These are phyloP conservation scores for Saccharomyces pastorianus DNA, from an alignment of 1,139 yeast genomes.

Conservation along the genomic window DNA sequence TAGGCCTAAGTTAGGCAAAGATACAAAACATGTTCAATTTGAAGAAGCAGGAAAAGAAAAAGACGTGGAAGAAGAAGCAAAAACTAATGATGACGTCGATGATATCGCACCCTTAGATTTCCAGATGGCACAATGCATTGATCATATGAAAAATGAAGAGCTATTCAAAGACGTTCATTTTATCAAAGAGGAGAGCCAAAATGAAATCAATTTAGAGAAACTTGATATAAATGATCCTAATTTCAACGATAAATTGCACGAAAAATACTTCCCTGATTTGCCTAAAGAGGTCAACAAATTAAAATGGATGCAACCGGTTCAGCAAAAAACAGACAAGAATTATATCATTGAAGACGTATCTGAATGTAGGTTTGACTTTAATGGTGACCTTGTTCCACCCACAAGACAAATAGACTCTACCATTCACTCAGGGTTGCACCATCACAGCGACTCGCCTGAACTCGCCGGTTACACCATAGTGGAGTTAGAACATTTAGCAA, in stretches of 20 bases:
- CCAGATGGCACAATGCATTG: constrained; percentile 36
- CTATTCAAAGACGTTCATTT: constrained; percentile 51
- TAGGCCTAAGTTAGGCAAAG: constrained; percentile 3
- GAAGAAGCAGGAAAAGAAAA: constrained; percentile 3
- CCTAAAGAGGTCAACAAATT: constrained; percentile 75
- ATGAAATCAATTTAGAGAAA: constrained; percentile 30
- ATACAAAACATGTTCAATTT: constrained; percentile 6
- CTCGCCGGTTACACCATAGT: constrained; percentile 86
- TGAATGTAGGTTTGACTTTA: constrained; percentile 79
- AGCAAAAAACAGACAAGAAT: constrained; percentile 32
- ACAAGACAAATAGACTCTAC: constrained; percentile 38
- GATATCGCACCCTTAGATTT: constrained; percentile 40
- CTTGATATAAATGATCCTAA: constrained; percentile 66
- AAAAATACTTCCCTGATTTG: constrained; percentile 80
- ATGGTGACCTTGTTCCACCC: constrained; percentile 65
- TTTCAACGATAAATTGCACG: constrained; percentile 70
- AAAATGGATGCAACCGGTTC: constrained; percentile 82
- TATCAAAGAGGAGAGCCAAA: constrained; percentile 35
- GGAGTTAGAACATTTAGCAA: constrained; percentile 70
- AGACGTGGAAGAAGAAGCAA: constrained; percentile 9
- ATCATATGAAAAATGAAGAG: constrained; percentile 39
- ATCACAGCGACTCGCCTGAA: constrained; percentile 82
- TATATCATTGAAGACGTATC: constrained; percentile 52
- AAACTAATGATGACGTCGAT: constrained; percentile 32
- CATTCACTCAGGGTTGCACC: constrained; percentile 71